A percentile compares a stretch with the other conserved stretches of the same genome.
These are phyloP conservation scores for Suillus variegatus DNA, from an alignment of 768 basidiomycete species.

Conservation along the genomic window DNA sequence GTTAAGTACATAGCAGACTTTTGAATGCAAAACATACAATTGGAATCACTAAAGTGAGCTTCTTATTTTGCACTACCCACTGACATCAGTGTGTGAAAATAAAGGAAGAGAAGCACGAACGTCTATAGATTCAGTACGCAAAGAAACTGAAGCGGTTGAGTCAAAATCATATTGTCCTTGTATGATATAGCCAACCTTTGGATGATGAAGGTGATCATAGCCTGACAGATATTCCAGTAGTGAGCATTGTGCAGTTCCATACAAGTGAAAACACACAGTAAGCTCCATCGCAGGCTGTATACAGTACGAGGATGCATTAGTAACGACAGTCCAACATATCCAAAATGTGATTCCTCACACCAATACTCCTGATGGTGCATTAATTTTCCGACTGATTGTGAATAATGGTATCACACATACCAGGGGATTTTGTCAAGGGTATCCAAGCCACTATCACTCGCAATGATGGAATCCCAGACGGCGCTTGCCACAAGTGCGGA, in stretches of 20 bases:
- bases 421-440: constrained; percentile 20
- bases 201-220: constrained; percentile 24
- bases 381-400: not conserved
- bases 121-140: constrained; percentile 25
- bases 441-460: constrained; percentile 15
- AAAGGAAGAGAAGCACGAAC: constrained; percentile 15
- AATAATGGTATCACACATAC: constrained; percentile 9
- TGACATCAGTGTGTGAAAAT: not conserved
- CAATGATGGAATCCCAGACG: constrained; percentile 25
- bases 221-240: constrained; percentile 20
- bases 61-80: constrained; percentile 16
- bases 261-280: constrained; percentile 15
- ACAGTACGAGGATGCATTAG: constrained; percentile 1
- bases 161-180: not conserved
- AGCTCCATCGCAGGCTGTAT: constrained; percentile 22
- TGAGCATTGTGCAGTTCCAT: not conserved
- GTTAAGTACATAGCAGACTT: not conserved
- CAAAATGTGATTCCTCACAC: constrained; percentile 10
- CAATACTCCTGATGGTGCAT: constrained; percentile 22
- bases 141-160: constrained; percentile 19
- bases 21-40: constrained; percentile 13
- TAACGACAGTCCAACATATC: not conserved
- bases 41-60: constrained; percentile 11
- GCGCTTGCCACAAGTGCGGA: constrained; percentile 22
- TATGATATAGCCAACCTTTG: constrained; percentile 17